Percentiles rank a stretch among this genome's conserved stretches.
Evolutionary conservation across 2,329 filamentous ascomycete genomes (phyloP).

Genomic region (Aspergillus oerlinghausenensis): DNA sequence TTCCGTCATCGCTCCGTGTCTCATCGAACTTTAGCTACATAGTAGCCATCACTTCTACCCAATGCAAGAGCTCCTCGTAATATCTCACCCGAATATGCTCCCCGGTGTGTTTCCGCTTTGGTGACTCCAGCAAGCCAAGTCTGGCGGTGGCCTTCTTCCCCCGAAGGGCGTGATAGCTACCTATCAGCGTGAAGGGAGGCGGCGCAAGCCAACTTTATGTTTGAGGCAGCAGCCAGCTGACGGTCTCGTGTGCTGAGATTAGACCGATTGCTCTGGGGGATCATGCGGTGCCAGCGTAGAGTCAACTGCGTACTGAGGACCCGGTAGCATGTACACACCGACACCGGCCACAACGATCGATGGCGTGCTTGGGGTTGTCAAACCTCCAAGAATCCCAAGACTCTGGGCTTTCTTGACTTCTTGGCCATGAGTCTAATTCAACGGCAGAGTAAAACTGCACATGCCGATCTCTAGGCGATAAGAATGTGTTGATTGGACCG

Average conservation of each 20-base stretch:
- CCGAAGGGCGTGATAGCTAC: neutral
- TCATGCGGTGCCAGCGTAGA: neutral
- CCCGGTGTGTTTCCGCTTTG: neutral
- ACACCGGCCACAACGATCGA: neutral
- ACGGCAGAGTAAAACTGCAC: neutral
- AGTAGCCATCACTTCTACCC: neutral
- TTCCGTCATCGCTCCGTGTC: neutral
- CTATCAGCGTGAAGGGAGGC: neutral
- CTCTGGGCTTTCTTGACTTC: constrained; percentile 8
- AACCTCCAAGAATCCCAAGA: neutral
- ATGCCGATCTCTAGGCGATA: neutral
- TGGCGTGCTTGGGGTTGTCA: neutral
- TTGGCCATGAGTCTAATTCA: constrained; percentile 3
- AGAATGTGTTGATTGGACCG: neutral
- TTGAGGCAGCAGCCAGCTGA: no score
- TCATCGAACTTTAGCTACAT: neutral
- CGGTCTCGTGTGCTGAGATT: neutral
- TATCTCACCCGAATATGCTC: neutral
- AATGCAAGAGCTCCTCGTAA: neutral
- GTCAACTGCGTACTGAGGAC: neutral
- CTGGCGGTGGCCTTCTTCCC: neutral
- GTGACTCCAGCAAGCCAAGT: neutral
- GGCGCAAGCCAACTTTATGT: neutral
- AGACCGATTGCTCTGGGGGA: neutral
- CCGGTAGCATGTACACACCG: neutral